Percentiles rank a stretch among this genome's conserved stretches.
Conservation (phyloP, 352 stramenopile species). For the Peronospora destructor region DNA sequence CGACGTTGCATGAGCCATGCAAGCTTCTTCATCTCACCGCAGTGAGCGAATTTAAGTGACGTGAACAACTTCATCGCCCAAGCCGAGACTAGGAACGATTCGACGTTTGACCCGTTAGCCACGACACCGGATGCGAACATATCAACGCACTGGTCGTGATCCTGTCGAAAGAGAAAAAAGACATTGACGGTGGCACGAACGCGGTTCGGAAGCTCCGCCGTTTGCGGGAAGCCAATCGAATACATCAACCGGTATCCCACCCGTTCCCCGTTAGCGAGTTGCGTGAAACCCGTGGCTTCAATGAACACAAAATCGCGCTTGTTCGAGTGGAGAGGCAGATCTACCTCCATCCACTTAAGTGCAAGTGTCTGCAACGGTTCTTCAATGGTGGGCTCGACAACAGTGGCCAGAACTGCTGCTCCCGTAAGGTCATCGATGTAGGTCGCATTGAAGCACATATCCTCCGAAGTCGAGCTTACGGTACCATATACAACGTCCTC, state of each 20-base stretch:
- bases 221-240: slow-evolving; percentile 33
- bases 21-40: slow-evolving; percentile 38
- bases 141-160: slow-evolving; percentile 25
- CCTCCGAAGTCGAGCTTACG: slow-evolving; percentile 23
- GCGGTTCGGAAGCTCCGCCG: slow-evolving; percentile 24
- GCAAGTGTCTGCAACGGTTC: slow-evolving; percentile 28
- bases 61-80: slow-evolving; percentile 35
- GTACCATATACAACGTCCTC: slow-evolving; percentile 36
- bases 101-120: slow-evolving; percentile 21
- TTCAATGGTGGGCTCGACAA: slow-evolving; percentile 24
- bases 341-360: slow-evolving; percentile 32
- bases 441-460: slow-evolving; percentile 31
- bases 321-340: slow-evolving; percentile 25
- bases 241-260: slow-evolving; percentile 38
- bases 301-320: slow-evolving; percentile 40
- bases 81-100: slow-evolving; percentile 22
- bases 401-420: slow-evolving; percentile 19
- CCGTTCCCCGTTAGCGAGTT: slow-evolving; percentile 26
- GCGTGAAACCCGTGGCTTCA: slow-evolving; percentile 30
- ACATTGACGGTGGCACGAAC: slow-evolving; percentile 26
- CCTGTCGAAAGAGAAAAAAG: slow-evolving; percentile 33
- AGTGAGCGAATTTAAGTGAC: slow-evolving; percentile 25
- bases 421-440: slow-evolving; percentile 30
- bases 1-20: slow-evolving; percentile 34
- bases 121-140: slow-evolving; percentile 27